Conservation (phyloP, 306 rosid genomes). For the Quercus mongolica region DNA sequence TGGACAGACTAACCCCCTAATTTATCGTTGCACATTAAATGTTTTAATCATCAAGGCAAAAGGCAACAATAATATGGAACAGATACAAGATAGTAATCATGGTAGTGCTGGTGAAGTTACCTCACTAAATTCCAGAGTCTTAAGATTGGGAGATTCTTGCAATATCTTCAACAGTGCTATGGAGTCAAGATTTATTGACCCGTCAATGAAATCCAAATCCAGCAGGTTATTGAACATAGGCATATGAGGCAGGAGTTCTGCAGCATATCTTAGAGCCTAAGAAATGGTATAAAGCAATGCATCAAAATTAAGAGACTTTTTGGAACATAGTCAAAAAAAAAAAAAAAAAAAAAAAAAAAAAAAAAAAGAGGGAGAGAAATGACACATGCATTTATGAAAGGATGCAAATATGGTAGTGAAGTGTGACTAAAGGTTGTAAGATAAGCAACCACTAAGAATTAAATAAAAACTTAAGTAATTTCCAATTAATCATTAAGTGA, state of each 20-base stretch:
- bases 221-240: not conserved
- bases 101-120: not conserved
- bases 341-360: not conserved
- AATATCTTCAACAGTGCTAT: not conserved
- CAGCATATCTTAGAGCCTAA: not conserved
- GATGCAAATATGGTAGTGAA: too few relatives aligned
- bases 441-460: too few relatives aligned
- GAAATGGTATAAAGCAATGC: not conserved
- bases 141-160: not conserved
- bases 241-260: not conserved
- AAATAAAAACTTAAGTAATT: too few relatives aligned
- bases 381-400: too few relatives aligned
- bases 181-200: not conserved
- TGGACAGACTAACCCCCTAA: not conserved
- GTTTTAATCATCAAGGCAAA: not conserved
- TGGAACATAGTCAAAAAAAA: too few relatives aligned
- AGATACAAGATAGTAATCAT: not conserved
- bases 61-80: not conserved
- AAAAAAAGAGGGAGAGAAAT: too few relatives aligned
- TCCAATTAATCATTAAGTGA: too few relatives aligned
- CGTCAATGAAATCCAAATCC: not conserved
- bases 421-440: too few relatives aligned
- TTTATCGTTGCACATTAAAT: not conserved
- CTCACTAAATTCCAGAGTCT: not conserved
- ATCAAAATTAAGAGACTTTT: not conserved